Base-by-base conservation (phyloP, 495 filamentous ascomycete genomes). In the Geoglossum glabrum region DNA sequence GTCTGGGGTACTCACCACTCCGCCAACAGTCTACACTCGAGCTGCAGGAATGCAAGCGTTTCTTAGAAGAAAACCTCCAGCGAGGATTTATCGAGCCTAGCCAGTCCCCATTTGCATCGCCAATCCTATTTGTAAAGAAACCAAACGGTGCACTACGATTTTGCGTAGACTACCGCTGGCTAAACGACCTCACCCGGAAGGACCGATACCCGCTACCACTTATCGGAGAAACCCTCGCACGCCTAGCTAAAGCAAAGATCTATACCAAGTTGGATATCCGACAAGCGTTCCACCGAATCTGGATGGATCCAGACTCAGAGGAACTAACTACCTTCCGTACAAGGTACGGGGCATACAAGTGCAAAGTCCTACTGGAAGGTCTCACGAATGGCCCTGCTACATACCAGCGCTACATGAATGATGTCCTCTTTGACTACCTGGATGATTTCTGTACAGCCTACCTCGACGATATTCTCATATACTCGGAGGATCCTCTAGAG, bases 401-500 rank as follows among this genome's bases (percentile, higher is more conserved):
- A 21, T 63, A 49, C 36, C 60, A 63, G 38, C 3, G 36, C 4
- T 45, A 46, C 13, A 26, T 58, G 27, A 62, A 72, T 52, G 54
- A 61, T 0, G 66, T 67, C 33, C 65, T 57, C 33, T 47, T 45
- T 0, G 64, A 58, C 1, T 70, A 70, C 55, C 19, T 69, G 0
- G 38, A 58, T 17, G 26, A 25, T 17, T 50, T 45, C 17, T 25
- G 34, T 28, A 50, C 28, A 26, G 43, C 19, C 1, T 61, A 61
- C 27, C 23, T 61, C 23, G 38, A 61, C 55, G 31, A 61, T 34
- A 60, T 61, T 30, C 19, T 61, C 11, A 45, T 61, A 2, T 61
- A 57, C 50, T 36, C 36, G 46, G 58, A 57, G 25, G 60, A 67
- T 23, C 60, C 66, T 52, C 33, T 47, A 11, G 7, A 61, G 1